Conservation (phyloP, 768 basidiomycete species). For the Mycena maculata region DNA sequence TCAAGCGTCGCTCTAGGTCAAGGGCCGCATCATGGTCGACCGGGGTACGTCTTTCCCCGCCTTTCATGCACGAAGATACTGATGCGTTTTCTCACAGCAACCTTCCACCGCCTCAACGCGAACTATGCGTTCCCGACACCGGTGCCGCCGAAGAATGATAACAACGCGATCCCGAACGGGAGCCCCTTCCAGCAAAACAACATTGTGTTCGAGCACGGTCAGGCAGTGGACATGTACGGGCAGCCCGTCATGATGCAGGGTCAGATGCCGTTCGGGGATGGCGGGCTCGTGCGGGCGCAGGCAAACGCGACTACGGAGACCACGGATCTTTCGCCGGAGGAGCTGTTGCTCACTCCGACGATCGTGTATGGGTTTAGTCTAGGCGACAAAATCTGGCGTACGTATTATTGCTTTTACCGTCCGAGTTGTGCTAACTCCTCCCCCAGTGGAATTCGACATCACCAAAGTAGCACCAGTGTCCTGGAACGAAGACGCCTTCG, state of each 20-base stretch:
- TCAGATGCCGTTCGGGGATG: constrained; percentile 15
- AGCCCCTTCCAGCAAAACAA: too few species aligned
- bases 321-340: constrained; percentile 57
- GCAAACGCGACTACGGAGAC: constrained; percentile 28
- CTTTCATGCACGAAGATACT: not conserved
- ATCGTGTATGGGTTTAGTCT: constrained; percentile 74
- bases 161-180: not conserved
- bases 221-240: constrained; percentile 38
- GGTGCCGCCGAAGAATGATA: constrained; percentile 41
- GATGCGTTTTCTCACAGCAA: constrained; percentile 40
- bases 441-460: constrained; percentile 69
- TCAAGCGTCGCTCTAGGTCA: constrained; percentile 50
- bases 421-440: not conserved
- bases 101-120: constrained; percentile 64
- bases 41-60: constrained; percentile 48
- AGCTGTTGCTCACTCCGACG: constrained; percentile 66
- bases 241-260: constrained; percentile 31
- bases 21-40: constrained; percentile 72
- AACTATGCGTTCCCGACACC: constrained; percentile 60
- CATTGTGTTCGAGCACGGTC: too few species aligned
- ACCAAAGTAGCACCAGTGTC: constrained; percentile 63
- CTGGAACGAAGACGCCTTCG: constrained; percentile 69
- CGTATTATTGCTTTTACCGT: constrained; percentile 36
- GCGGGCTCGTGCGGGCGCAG: constrained; percentile 38
- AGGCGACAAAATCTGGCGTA: constrained; percentile 68